phyloP scores from a whole-genome alignment of 164 flowering plant species.

The Nymphaea colorata region DNA sequence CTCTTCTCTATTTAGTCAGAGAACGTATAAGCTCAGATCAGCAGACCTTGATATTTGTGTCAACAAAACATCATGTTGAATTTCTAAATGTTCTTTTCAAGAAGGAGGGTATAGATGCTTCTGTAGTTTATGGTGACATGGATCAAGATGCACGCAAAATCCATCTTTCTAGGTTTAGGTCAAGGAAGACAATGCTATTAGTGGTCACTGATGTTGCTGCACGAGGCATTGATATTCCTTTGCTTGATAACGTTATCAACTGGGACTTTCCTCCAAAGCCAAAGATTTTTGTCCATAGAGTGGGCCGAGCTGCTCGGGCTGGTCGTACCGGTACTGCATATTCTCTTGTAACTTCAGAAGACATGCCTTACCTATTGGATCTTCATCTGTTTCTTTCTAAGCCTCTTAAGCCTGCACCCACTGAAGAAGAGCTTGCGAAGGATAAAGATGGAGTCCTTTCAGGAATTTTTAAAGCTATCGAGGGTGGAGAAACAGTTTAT shows the following conservation, averaged over 20 bases:
- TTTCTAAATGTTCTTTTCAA: conserved; percentile 51
- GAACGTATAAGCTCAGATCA: conserved; percentile 66
- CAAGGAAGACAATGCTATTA: conserved; percentile 78
- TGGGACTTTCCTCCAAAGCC: conserved; percentile 98
- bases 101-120: conserved; percentile 81
- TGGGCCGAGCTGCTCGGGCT: conserved; percentile 93
- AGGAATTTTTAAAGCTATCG: conserved; percentile 53
- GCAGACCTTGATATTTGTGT: conserved; percentile 82
- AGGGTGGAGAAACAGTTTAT: conserved; percentile 77
- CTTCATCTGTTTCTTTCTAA: conserved; percentile 95
- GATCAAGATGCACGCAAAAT: conserved; percentile 98
- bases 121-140: conserved; percentile 97
- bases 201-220: conserved; percentile 98
- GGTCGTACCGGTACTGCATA: conserved; percentile 89
- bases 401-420: conserved; percentile 79
- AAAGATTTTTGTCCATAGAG: conserved; percentile 92
- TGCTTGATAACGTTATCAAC: conserved; percentile 92
- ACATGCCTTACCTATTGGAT: conserved; percentile 81
- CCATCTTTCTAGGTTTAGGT: conserved; percentile 63
- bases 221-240: conserved; percentile 93
- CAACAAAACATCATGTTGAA: conserved; percentile 93
- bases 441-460: conserved; percentile 53
- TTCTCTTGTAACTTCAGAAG: conserved; percentile 81
- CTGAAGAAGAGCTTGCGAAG: conserved; percentile 69
- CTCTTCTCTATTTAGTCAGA: conserved; percentile 68